These are phyloP conservation scores for Pseudoperonospora humuli DNA, from an alignment of 352 stramenopile genomes.

Conservation along the genomic window DNA sequence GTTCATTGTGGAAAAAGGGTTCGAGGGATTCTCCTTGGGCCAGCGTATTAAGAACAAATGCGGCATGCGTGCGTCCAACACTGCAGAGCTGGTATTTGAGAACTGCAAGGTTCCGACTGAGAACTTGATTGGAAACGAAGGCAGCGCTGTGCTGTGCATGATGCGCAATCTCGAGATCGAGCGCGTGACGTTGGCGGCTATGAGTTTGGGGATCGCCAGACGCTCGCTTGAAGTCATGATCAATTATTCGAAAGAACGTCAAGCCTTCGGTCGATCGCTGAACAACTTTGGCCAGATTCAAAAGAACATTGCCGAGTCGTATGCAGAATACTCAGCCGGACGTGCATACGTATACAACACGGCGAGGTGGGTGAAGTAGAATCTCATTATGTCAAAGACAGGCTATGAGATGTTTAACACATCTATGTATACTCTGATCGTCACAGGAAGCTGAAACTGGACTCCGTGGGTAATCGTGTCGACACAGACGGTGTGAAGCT, in stretches of 20 bases:
- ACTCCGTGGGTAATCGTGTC: constrained; percentile 91
- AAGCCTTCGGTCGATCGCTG: constrained; percentile 92
- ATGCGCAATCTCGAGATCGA: constrained; percentile 99
- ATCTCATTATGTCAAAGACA: neutral
- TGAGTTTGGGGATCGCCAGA: constrained; percentile 94
- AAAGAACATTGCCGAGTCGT: constrained; percentile 95
- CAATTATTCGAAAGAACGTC: constrained; percentile 86
- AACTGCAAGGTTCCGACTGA: constrained; percentile 90
- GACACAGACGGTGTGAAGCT: constrained; percentile 99
- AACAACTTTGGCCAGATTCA: constrained; percentile 92
- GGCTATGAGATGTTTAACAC: neutral
- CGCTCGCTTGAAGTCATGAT: constrained; percentile 98
- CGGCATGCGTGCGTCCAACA: constrained; percentile 95
- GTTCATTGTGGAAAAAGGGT: constrained; percentile 97
- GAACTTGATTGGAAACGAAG: constrained; percentile 89
- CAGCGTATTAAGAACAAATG: constrained; percentile 99
- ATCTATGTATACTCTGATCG: neutral
- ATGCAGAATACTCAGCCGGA: constrained; percentile 97
- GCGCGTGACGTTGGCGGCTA: constrained; percentile 94
- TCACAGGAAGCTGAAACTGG: constrained; percentile 89
- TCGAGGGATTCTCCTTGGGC: constrained; percentile 92
- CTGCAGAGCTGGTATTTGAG: constrained; percentile 98
- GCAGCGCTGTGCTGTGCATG: constrained; percentile 75
- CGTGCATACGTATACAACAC: constrained; percentile 96
- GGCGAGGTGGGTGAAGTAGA: constrained; percentile 45